A percentile compares a stretch with the other conserved stretches of the same genome.
Evolutionary conservation across 1,284 basidiomycete species (phyloP).

Genomic region (Cronartium quercuum): DNA sequence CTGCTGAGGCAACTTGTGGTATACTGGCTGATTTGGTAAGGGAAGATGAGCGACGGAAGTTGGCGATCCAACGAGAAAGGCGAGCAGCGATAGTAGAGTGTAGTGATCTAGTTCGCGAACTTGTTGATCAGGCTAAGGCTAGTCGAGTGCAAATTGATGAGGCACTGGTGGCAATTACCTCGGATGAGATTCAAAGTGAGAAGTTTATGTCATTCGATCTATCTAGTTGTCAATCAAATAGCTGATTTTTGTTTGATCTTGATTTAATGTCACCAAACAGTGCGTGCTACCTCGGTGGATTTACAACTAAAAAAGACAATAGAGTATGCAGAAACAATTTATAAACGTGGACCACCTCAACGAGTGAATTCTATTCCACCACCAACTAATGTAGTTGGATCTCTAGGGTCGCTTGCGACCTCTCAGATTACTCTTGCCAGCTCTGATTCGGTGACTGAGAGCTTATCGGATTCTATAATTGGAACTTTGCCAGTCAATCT

Average conservation of each 20-base stretch:
- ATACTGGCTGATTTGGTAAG: constrained; percentile 50
- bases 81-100: constrained; percentile 59
- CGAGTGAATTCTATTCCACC: constrained; percentile 1
- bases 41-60: constrained; percentile 55
- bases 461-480: background rate
- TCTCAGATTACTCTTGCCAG: background rate
- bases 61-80: constrained; percentile 61
- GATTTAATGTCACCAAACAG: background rate
- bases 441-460: background rate
- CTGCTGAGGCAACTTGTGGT: constrained; percentile 44
- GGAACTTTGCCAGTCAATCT: background rate
- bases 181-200: background rate
- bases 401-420: background rate
- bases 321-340: background rate
- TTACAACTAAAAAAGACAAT: background rate
- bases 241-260: no score
- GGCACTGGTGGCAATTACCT: constrained; percentile 23
- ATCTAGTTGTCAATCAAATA: no score
- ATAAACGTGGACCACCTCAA: constrained; percentile 24
- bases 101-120: constrained; percentile 63
- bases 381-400: background rate
- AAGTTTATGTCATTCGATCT: background rate
- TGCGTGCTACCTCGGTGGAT: background rate
- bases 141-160: constrained; percentile 46
- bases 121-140: constrained; percentile 49